Evolutionary conservation across 345 rosid genomes (phyloP), one percentile per base, ranked within the genome.

Genomic region (Bruguiera gymnorhiza): DNA sequence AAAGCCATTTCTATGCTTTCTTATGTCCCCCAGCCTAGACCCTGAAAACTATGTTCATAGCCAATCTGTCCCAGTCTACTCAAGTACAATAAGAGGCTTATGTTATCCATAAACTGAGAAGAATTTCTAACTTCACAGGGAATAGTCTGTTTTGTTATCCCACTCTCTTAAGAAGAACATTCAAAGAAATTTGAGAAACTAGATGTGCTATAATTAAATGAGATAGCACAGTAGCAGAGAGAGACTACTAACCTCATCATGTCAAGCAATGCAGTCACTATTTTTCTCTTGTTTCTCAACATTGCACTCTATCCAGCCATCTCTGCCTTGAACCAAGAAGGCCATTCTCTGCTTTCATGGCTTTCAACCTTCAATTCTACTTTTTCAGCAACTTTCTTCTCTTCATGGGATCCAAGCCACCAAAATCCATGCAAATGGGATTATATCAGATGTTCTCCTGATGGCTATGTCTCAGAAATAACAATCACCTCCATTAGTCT

Each of bases 321-420:
- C 53, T 78, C 81, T 62, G 82, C 86, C 21, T 65, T 86, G 83
- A 89, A 86, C 75, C 86, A 82, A 62, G 95, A 89, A 85, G 95
- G 91, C n/a, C 79, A 66, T 39, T 81, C 86, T 39, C 82, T 89
- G 3, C 87, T 85, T 67, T 86, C 94, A 74, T 89, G 94, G 95
- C 87, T 89, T 69, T 77, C 91, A 48, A 74, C 85, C 24, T 83
- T 85, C 74, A 77, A 82, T 73, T 81, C 87, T 65, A 80, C 89
- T 13, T 66, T 78, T 13, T 78, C 94, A 4, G 54, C 89, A 27
- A 32, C 75, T 57, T 79, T 81, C 72, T 86, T 86, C 86, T 75
- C 94, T 62, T 83, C 91, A 27, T 89, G 95, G 95, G 78, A 89
- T 74, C 79, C 76, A 32, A 39, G 56, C 71, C 84, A 85, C 83